Evolutionary conservation across 106 monocot species (phyloP), one percentile per base, ranked within the genome.

Genomic region (Allium fistulosum): DNA sequence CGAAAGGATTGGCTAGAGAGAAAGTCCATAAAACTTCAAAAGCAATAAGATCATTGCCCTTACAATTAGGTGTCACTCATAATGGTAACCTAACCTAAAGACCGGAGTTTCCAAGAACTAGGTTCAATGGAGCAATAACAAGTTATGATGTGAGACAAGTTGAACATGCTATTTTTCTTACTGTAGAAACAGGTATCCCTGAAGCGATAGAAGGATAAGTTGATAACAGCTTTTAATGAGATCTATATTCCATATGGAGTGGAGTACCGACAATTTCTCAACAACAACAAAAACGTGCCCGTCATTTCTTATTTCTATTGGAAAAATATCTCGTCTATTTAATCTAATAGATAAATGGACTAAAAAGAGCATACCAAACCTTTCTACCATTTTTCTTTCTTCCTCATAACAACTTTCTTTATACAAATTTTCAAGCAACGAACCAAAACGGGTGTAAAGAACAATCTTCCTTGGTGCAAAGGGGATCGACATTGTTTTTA

Each of bases 211-310:
- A 12, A 59, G 59, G 17, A 15, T 59, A 22, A 59, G 59, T 17
- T 59, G 26, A 59, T 59, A 17, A 8, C 26, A 59, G 18, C 59
- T 59, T 10, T 59, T 59, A 59, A 17, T 59, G 59, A 59, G n/a
- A 17, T 59, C 18, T 59, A 59, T 22, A 59, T 9, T 59, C 59
- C 26, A 59, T 59, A 17, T 59, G 59, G 59, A 59, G 59, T 59
- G 17, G 11, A 16, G 59, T 59, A 59, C 7, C 59, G 5, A 37
- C 37, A 37, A 37, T 37, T 37, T 37, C 37, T 37, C 37, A 0
- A 37, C 37, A 37, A 37, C 37, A 2, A 37, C 37, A 37, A 4
- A 37, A 37, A 37, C 5, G 37, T 37, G 5, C 37, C 37, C 5
- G 37, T 37, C 37, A 37, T 37, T 37, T 37, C 37, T 37, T 37